Percentiles rank a stretch among this genome's conserved stretches.
Conservation (phyloP, 2,329 filamentous ascomycete genomes). For the Exophiala sideris region DNA sequence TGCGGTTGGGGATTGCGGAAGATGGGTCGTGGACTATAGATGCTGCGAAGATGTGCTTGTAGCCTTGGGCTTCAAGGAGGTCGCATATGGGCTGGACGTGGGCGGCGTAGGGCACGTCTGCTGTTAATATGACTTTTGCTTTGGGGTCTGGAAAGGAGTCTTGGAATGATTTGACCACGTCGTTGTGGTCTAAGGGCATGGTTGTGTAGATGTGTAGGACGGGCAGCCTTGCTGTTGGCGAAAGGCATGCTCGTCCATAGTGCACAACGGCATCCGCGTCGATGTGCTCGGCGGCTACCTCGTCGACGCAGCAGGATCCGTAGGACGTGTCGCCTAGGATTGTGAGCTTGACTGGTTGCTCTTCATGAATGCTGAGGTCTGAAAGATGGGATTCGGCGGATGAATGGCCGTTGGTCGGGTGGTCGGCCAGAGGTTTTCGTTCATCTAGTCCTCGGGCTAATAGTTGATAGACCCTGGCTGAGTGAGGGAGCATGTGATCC, state of each 20-base stretch:
- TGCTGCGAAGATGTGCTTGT: slow-evolving; percentile 66
- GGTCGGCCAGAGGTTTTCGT: slow-evolving; percentile 11
- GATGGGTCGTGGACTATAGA: slow-evolving; percentile 73
- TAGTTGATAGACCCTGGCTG: slow-evolving; percentile 70
- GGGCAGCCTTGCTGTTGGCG: slow-evolving; percentile 79
- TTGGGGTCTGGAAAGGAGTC: slow-evolving; percentile 63
- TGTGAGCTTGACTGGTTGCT: slow-evolving; percentile 55
- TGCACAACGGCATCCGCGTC: slow-evolving; percentile 89
- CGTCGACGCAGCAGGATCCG: slow-evolving; percentile 94
- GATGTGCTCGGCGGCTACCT: slow-evolving; percentile 91
- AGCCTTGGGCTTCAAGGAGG: slow-evolving; percentile 61
- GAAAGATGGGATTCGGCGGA: slow-evolving; percentile 6
- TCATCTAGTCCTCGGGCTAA: slow-evolving; percentile 53
- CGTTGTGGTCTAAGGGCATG: slow-evolving; percentile 62
- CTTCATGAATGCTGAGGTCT: slow-evolving; percentile 8
- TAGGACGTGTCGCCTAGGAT: slow-evolving; percentile 96
- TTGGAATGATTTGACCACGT: slow-evolving; percentile 60
- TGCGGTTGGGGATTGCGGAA: slow-evolving; percentile 80
- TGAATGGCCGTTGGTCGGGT: neutral
- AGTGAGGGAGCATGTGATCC: slow-evolving; percentile 85
- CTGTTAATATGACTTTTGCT: slow-evolving; percentile 72
- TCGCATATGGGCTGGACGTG: slow-evolving; percentile 62
- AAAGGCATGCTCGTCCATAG: slow-evolving; percentile 88
- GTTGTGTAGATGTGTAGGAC: slow-evolving; percentile 89
- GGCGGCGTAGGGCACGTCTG: slow-evolving; percentile 80